phyloP scores from a whole-genome alignment of 108 stramenopile genomes.

The Mediolabrus comicus region DNA sequence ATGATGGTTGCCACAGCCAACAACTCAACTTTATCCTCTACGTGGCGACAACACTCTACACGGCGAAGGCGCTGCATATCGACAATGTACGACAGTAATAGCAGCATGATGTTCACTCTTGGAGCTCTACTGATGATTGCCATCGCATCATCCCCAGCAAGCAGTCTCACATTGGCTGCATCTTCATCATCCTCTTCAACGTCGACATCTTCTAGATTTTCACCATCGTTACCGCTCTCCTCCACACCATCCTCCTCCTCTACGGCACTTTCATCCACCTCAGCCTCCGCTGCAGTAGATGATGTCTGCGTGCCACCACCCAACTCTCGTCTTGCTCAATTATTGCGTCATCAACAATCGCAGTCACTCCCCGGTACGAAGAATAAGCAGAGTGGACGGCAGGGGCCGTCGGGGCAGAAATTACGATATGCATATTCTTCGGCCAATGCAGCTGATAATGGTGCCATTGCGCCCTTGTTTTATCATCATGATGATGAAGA shows the following conservation, averaged over 20 bases:
- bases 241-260: not conserved
- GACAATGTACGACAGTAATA: not conserved
- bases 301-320: not conserved
- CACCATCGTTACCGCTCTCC: no score
- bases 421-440: not conserved
- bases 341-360: not conserved
- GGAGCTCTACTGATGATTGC: not conserved
- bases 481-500: not conserved
- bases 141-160: not conserved
- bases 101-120: not conserved
- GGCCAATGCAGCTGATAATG: not conserved
- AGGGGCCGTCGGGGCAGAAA: not conserved
- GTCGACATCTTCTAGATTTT: not conserved
- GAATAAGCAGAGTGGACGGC: not conserved
- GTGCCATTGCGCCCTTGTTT: not conserved
- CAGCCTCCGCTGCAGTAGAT: not conserved
- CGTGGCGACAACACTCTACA: not conserved
- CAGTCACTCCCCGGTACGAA: slow-evolving; percentile 1
- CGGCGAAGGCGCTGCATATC: not conserved
- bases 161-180: not conserved
- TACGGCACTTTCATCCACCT: not conserved
- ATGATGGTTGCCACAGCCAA: no score
- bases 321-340: slow-evolving; percentile 1
- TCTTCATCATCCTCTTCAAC: not conserved
- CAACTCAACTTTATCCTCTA: no score